phyloP scores from a whole-genome alignment of 306 rosid species.

The Cicer cuneatum region DNA sequence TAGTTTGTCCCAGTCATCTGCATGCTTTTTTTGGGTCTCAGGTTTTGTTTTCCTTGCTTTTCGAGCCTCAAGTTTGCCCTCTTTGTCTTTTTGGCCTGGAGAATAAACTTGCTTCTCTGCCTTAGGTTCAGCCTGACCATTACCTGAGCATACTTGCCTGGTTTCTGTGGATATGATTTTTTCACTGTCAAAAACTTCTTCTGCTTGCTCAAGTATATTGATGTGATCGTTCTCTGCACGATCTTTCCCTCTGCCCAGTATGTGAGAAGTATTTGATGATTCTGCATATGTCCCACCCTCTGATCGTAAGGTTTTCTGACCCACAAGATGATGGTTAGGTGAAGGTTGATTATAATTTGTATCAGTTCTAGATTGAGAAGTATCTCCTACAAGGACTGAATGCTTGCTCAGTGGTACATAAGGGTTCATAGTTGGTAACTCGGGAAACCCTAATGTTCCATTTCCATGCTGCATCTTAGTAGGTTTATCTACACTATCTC shows the following conservation, averaged over 20 bases:
- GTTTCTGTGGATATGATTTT: conserved; percentile 44
- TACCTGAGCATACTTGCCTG: conserved; percentile 43
- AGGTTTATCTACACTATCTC: conserved; percentile 43
- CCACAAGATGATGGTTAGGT: conserved; percentile 43
- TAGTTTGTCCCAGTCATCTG: conserved; percentile 74
- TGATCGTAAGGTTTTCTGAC: conserved; percentile 47
- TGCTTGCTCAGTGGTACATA: conserved; percentile 47
- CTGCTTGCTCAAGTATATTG: conserved; percentile 44
- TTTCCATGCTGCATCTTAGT: conserved; percentile 46
- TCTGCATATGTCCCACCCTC: conserved; percentile 46
- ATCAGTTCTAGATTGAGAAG: conserved; percentile 44
- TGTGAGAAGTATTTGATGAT: conserved; percentile 44
- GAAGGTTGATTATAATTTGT: conserved; percentile 44
- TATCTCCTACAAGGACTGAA: conserved; percentile 47
- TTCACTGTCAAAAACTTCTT: conserved; percentile 41
- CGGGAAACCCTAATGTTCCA: conserved; percentile 47
- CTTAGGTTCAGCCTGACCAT: conserved; percentile 43
- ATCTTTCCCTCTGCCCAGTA: conserved; percentile 45
- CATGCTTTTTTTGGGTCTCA: conserved; percentile 50
- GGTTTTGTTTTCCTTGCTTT: conserved; percentile 60
- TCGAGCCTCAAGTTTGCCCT: conserved; percentile 50
- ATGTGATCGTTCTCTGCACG: conserved; percentile 41
- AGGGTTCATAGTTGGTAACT: conserved; percentile 48
- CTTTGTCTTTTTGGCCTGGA: conserved; percentile 43
- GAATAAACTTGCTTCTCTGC: conserved; percentile 48